Base-by-base conservation (phyloP, 805 yeast species). In the Metschnikowia colocasiae region DNA sequence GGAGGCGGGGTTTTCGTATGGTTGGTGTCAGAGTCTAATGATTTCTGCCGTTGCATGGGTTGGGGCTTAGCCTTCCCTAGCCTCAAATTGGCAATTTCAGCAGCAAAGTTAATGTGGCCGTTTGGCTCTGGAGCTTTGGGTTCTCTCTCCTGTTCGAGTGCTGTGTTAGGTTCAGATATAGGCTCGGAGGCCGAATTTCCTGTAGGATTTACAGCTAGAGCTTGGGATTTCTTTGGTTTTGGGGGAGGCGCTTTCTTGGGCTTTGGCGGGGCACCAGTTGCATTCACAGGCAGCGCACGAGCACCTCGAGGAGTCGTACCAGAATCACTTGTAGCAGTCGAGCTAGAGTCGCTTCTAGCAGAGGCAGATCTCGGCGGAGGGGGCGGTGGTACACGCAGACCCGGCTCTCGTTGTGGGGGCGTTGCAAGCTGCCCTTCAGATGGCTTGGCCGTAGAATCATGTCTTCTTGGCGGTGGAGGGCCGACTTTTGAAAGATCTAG, bases 401-500 rank as follows among this genome's bases (percentile, higher is more conserved):
- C 23, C 15, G 25, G 36, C 18, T 25, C n/a, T 15, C n/a, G 15
- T 10, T 16, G 20, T 36, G 9, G 30, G 12, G 35, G 6, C 13
- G 22, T 7, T 18, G n/a, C 26, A 19, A 10, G 9, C n/a, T 3
- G 33, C 16, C 18, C 33, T n/a, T 7, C 35, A 32, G 35, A 10
- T 16, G 35, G 10, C n/a, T 39, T 39, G 18, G 42, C 42, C 3
- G 33, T 16, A 4, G 45, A 34, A 40, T 43, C 45, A 12, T 20
- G 45, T 8, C 47, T 35, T 20, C 59, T 65, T 3, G 80, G 80
- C 2, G 78, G 78, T 6, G 80, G 79, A 2, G 79, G 75, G 1
- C 74, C 80, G 49, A 65, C 63, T 27, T 64, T 66, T 29, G 59
- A 53, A 10, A 64, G 50, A 52, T 74, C 75, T 33, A 73, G 59